A percentile compares a stretch with the other conserved stretches of the same genome.
Conservation (phyloP, 768 basidiomycete genomes). For the Ramaria sp. region DNA sequence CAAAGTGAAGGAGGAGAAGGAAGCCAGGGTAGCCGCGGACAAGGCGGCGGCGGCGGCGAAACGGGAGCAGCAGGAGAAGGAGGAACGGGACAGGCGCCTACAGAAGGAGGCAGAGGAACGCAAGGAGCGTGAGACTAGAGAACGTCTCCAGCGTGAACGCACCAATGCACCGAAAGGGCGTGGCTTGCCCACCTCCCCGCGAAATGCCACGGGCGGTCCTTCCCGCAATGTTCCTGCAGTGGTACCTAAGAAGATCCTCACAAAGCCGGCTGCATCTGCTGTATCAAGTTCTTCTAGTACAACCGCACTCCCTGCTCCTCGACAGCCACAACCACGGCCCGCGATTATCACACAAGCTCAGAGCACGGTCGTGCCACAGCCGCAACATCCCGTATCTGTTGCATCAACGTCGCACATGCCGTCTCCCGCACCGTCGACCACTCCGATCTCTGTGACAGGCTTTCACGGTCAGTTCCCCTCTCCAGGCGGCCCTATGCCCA, state of each 20-base stretch:
- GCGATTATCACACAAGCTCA: conserved; percentile 8
- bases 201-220: not conserved
- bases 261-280: conserved; percentile 1
- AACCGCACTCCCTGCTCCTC: not conserved
- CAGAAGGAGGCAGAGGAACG: conserved; percentile 56
- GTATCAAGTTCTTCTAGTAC: not conserved
- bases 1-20: conserved; percentile 52
- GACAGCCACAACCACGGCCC: conserved; percentile 2
- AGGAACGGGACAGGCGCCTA: conserved; percentile 42
- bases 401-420: conserved; percentile 1
- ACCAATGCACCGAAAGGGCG: not conserved
- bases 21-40: conserved; percentile 42
- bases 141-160: conserved; percentile 11
- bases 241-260: conserved; percentile 9
- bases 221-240: conserved; percentile 2
- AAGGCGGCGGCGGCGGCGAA: conserved; percentile 24
- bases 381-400: not conserved
- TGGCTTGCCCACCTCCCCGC: conserved; percentile 6
- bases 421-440: conserved; percentile 6
- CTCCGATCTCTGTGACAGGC: conserved; percentile 3
- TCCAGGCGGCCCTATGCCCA: conserved; percentile 4
- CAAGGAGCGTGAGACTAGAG: conserved; percentile 23
- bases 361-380: not conserved
- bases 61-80: conserved; percentile 41
- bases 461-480: conserved; percentile 2